These are phyloP conservation scores for Thuja plicata DNA, from an alignment of 83 land plant genomes.

Conservation along the genomic window DNA sequence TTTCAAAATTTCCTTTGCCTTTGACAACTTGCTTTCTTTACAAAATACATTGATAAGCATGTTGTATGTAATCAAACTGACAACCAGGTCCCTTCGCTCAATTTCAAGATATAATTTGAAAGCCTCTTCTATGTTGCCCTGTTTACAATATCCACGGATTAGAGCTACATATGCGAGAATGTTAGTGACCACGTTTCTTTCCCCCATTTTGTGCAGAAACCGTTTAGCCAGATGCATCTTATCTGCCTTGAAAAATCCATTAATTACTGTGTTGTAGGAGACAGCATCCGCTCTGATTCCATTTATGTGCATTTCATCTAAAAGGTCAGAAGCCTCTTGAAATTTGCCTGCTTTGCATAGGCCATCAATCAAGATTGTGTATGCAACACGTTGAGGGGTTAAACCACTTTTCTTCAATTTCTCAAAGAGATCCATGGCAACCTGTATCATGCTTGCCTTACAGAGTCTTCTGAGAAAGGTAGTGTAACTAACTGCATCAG, in stretches of 20 bases:
- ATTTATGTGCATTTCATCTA: constrained; percentile 26
- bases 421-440: constrained; percentile 24
- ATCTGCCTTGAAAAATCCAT: constrained; percentile 37
- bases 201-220: constrained; percentile 32
- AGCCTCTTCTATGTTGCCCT: constrained; percentile 30
- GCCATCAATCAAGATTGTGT: constrained; percentile 44
- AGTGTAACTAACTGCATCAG: constrained; percentile 36
- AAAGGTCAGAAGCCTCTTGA: constrained; percentile 26
- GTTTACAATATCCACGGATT: constrained; percentile 32
- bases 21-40: constrained; percentile 35
- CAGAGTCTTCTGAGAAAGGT: constrained; percentile 35
- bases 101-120: constrained; percentile 28
- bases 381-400: constrained; percentile 12
- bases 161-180: constrained; percentile 22
- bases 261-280: constrained; percentile 37
- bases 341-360: constrained; percentile 31
- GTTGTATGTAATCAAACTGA: constrained; percentile 33
- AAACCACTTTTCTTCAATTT: constrained; percentile 19
- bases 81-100: constrained; percentile 19
- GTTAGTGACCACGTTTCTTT: constrained; percentile 29
- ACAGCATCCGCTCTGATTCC: constrained; percentile 32
- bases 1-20: constrained; percentile 40
- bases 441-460: constrained; percentile 21
- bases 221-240: constrained; percentile 20
- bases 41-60: constrained; percentile 40